Base-by-base conservation (phyloP, 805 yeast species). In the Kuraishia ogatae region DNA sequence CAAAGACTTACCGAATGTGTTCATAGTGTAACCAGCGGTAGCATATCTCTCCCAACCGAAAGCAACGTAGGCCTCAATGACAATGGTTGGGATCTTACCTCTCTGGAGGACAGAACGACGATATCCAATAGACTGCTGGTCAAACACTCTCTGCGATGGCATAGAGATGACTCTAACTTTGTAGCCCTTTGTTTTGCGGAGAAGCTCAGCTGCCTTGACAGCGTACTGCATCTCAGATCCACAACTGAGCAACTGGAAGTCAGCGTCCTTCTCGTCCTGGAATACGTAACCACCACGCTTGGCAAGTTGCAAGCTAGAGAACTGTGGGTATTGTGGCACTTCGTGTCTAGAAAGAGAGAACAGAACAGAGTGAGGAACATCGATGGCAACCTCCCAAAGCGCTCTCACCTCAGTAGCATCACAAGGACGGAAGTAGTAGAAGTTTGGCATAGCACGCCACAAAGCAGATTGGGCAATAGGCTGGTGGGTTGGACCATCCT, bases 401-500 rank as follows among this genome's bases (percentile, higher is more conserved):
- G 81, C 83, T 26, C 80, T 73, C 56, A 71, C 68, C 72, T 78
- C 83, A 59, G 75, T 73, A 55, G 80, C 78, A 62, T 78, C 83
- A 62, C 80, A 79, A 26, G 83, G 83, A 59, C 83, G 71, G 72
- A 81, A 74, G 58, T 74, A 79, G 64, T 68, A 66, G 50, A 70
- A 52, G 69, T 79, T 79, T 58, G 83, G 83, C 57, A 74, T 66
- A 51, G 83, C 77, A 61, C 83, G 74, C 70, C 75, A 73, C 64
- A 78, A 78, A 23, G 79, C 76, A 51, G 78, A 63, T 50, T 80
- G 70, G 64, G 75, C 82, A 58, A 79, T 76, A 56, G 83, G 82
- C 67, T 79, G 83, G 60, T 79, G 83, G 51, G 83, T 79, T 48
- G 82, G 83, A 50, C 83, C 83, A 59, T 79, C 83, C 68, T 79